Percentiles rank a stretch among this genome's conserved stretches.
Evolutionary conservation across 805 yeast species (phyloP).

Genomic region (Diddensiella santjacobensis): DNA sequence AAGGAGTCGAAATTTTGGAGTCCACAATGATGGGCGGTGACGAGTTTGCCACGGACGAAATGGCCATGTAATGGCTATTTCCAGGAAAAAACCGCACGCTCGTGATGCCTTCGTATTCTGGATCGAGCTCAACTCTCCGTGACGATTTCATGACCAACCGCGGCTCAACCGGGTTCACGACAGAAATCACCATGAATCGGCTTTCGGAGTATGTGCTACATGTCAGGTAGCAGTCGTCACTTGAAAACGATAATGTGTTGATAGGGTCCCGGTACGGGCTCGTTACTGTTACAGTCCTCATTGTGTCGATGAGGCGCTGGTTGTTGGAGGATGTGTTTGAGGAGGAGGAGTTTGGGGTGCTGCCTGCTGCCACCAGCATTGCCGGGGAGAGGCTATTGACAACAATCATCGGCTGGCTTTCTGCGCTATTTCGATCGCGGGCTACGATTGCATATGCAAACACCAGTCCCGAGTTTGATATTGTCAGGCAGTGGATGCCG

Average conservation of each 20-base stretch:
- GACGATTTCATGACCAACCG: constrained; percentile 65
- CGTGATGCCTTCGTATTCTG: constrained; percentile 89
- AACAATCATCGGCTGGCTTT: constrained; percentile 47
- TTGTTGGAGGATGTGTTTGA: not conserved
- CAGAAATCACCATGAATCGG: constrained; percentile 68
- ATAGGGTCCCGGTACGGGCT: constrained; percentile 86
- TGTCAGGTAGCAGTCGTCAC: constrained; percentile 63
- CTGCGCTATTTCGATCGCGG: constrained; percentile 59
- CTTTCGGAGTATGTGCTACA: constrained; percentile 78
- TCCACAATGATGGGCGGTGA: constrained; percentile 66
- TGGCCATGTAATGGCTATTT: constrained; percentile 49
- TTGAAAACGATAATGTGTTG: constrained; percentile 66
- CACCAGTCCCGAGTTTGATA: constrained; percentile 59
- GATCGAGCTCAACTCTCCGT: constrained; percentile 45
- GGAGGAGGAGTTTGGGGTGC: constrained; percentile 1
- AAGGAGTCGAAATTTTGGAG: constrained; percentile 36
- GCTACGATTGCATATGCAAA: constrained; percentile 84
- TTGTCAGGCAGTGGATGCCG: constrained; percentile 74
- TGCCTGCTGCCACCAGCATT: constrained; percentile 1
- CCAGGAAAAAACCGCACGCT: constrained; percentile 70
- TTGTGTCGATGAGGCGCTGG: constrained; percentile 28
- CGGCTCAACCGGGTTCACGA: constrained; percentile 61
- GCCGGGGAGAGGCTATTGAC: constrained; percentile 10
- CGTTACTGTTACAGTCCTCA: constrained; percentile 66
- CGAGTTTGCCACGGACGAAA: constrained; percentile 50